Evolutionary conservation across 345 rosid genomes (phyloP).

Genomic region (Populus deltoides): DNA sequence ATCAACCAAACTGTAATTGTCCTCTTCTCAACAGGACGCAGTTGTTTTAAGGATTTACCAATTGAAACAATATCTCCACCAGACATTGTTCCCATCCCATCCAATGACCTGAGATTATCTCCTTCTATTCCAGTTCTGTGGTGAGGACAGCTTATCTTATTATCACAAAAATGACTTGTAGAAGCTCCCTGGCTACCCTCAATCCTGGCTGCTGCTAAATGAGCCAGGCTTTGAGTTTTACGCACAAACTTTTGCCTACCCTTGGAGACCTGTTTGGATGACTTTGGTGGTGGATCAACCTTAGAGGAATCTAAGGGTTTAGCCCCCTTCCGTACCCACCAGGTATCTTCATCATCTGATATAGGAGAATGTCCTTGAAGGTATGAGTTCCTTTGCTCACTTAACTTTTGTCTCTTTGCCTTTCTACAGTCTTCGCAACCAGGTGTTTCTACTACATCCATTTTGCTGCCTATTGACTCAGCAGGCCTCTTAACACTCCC

Average conservation of each 20-base stretch:
- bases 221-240: slow-evolving; percentile 87
- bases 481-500: slow-evolving; percentile 60
- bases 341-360: slow-evolving; percentile 82
- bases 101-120: slow-evolving; percentile 52
- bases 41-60: slow-evolving; percentile 70
- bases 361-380: slow-evolving; percentile 61
- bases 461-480: slow-evolving; percentile 28
- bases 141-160: slow-evolving; percentile 64
- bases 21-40: slow-evolving; percentile 74
- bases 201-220: slow-evolving; percentile 86
- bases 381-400: slow-evolving; percentile 64
- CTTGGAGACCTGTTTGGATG: slow-evolving; percentile 65
- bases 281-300: slow-evolving; percentile 63
- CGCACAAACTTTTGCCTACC: slow-evolving; percentile 87
- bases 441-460: slow-evolving; percentile 46
- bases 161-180: slow-evolving; percentile 79
- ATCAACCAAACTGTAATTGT: slow-evolving; percentile 74
- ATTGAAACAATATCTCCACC: slow-evolving; percentile 58
- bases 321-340: slow-evolving; percentile 87
- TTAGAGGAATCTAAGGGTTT: slow-evolving; percentile 55
- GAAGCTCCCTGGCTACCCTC: slow-evolving; percentile 98
- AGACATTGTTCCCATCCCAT: slow-evolving; percentile 45
- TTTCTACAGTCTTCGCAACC: slow-evolving; percentile 95
- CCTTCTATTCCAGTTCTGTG: slow-evolving; percentile 62
- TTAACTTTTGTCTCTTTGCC: slow-evolving; percentile 41